Evolutionary conservation across 192 early-diverging fungal species (phyloP).

Genomic region (Backusella circina): DNA sequence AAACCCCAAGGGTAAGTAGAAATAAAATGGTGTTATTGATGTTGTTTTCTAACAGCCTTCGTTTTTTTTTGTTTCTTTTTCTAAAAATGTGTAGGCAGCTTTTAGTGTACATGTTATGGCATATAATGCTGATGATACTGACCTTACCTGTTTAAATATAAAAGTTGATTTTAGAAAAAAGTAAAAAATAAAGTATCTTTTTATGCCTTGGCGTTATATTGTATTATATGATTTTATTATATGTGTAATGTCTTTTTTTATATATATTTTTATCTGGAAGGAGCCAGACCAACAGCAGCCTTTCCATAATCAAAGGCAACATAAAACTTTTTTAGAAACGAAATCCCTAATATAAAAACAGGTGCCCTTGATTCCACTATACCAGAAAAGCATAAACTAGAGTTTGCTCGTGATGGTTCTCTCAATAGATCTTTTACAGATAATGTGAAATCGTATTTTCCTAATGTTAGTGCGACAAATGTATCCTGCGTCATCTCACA

Average conservation of each 20-base stretch:
- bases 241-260: not conserved
- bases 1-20: not conserved
- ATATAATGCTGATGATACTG: not conserved
- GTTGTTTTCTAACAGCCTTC: not conserved
- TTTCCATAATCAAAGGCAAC: constrained; percentile 44
- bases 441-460: constrained; percentile 20
- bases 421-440: constrained; percentile 33
- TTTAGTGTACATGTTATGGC: not conserved
- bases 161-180: not conserved
- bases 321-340: constrained; percentile 47
- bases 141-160: not conserved
- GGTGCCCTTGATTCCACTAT: constrained; percentile 18
- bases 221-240: not conserved
- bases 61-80: not conserved
- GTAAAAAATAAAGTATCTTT: not conserved
- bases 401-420: constrained; percentile 6
- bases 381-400: constrained; percentile 25
- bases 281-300: constrained; percentile 43
- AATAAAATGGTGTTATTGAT: too few relatives aligned
- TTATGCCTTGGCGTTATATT: not conserved
- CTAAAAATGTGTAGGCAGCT: not conserved
- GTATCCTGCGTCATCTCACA: constrained; percentile 15
- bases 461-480: constrained; percentile 28
- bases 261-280: not conserved
- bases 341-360: constrained; percentile 38